Evolutionary conservation across 495 filamentous ascomycete genomes (phyloP).

Genomic region (Gamarada debralockiae): DNA sequence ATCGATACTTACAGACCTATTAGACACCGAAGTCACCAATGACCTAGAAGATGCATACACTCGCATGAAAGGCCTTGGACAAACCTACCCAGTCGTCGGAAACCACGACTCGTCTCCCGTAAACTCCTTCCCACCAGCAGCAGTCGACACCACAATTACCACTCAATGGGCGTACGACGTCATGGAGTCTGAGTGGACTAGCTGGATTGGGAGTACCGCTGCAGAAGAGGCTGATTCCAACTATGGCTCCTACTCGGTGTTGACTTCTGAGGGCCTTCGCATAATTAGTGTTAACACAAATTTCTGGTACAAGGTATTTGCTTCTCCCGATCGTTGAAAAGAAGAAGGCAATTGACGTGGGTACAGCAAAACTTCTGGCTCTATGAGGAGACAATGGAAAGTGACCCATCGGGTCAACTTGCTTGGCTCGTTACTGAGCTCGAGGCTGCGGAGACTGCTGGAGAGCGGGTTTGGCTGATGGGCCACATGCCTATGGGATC

Average conservation of each 20-base stretch:
- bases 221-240: conserved; percentile 31
- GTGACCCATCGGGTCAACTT: conserved; percentile 44
- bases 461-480: conserved; percentile 49
- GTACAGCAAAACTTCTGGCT: conserved; percentile 53
- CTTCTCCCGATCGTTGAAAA: too few species aligned
- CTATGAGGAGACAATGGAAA: conserved; percentile 45
- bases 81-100: conserved; percentile 47
- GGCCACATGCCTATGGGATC: conserved; percentile 48
- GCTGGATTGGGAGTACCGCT: conserved; percentile 37
- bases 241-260: conserved; percentile 46
- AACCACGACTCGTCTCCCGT: conserved; percentile 52
- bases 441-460: conserved; percentile 43
- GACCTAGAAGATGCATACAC: conserved; percentile 42
- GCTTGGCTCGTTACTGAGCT: conserved; percentile 49
- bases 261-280: conserved; percentile 33
- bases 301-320: conserved; percentile 52
- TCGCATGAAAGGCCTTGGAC: conserved; percentile 28
- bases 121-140: conserved; percentile 43
- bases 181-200: conserved; percentile 39
- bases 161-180: conserved; percentile 50
- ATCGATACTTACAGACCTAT: conserved; percentile 40
- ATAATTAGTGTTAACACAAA: conserved; percentile 55
- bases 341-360: too few species aligned
- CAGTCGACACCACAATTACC: conserved; percentile 27
- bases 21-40: conserved; percentile 36